Evolutionary conservation across 257 asterid species (phyloP), one percentile per base, ranked within the genome.

Genomic region (Penstemon newberryi): DNA sequence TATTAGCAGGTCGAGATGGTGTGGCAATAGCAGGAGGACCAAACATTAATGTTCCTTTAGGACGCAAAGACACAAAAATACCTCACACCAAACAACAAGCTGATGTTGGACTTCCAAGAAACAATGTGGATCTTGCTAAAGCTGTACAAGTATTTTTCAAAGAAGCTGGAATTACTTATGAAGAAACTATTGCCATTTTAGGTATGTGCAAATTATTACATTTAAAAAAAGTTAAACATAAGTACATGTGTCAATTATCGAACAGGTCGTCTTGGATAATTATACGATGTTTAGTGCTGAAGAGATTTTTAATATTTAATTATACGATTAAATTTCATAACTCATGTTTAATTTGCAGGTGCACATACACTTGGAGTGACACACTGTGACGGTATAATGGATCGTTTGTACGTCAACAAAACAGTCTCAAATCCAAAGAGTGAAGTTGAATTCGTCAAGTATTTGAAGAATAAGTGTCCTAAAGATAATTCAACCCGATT

Each of bases 11-110:
- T 45, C 58, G 87, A 5, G 87, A 79, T n/a, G 73, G 81, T 2
- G 72, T 82, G 41, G 76, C 77, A 7, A 33, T 74, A 37, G 69
- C 84, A 0, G 84, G 82, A 4, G 86, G 83, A 39, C 87, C 85
- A 0, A 33, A 7, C 37, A 77, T 82, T 52, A 45, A 44, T 7
- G 69, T 82, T 38, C 83, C 82, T 3, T 36, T 82, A 15, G 85
- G 83, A 1, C 68, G 83, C 33, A 74, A 60, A 56, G 87, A 82
- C 66, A 76, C 84, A 2, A 13, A 60, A 0, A 13, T 39, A 0
- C 65, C 75, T 46, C 69, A 71, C 75, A 79, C 13, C 78, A 76
- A 41, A 40, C 70, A 46, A 53, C 56, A 71, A 44, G 63, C 82
- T 5, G 65, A 71, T 52, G 19, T 55, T 8, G 84, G 84, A 46